These are phyloP conservation scores for Fusarium drepaniforme DNA, from an alignment of 2,329 filamentous ascomycete species.

Conservation along the genomic window DNA sequence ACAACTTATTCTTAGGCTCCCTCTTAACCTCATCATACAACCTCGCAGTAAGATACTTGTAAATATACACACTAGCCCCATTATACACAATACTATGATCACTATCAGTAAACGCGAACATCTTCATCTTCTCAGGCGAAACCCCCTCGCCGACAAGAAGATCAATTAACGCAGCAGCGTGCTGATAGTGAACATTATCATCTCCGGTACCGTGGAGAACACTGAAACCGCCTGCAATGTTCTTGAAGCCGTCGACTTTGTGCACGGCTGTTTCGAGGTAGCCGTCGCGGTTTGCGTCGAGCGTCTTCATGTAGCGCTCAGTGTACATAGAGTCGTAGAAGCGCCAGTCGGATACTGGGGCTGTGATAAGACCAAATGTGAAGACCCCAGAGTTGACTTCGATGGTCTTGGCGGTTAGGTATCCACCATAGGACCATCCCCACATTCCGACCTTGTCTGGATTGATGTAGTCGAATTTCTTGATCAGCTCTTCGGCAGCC, in stretches of 20 bases:
- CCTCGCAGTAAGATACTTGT: slow-evolving; percentile 71
- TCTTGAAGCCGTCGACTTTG: slow-evolving; percentile 70
- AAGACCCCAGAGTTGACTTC: slow-evolving; percentile 72
- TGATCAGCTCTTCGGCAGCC: slow-evolving; percentile 69
- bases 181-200: slow-evolving; percentile 80
- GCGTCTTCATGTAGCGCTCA: slow-evolving; percentile 78
- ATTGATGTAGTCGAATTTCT: slow-evolving; percentile 67
- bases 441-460: slow-evolving; percentile 72
- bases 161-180: slow-evolving; percentile 72
- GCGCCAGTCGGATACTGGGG: slow-evolving; percentile 76
- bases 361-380: slow-evolving; percentile 72
- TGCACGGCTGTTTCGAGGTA: slow-evolving; percentile 73
- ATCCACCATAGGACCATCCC: slow-evolving; percentile 78
- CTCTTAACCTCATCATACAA: slow-evolving; percentile 73
- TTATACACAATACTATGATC: slow-evolving; percentile 73
- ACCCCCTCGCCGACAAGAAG: slow-evolving; percentile 70
- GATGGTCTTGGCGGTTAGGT: slow-evolving; percentile 74
- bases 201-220: slow-evolving; percentile 77
- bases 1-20: slow-evolving; percentile 50
- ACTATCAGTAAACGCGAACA: slow-evolving; percentile 74
- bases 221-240: slow-evolving; percentile 69
- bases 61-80: slow-evolving; percentile 66
- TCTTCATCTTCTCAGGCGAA: slow-evolving; percentile 70
- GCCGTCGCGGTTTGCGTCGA: slow-evolving; percentile 66
- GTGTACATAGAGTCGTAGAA: slow-evolving; percentile 81